Conservation (phyloP, 768 basidiomycete genomes). For the Ramaria rubella region DNA sequence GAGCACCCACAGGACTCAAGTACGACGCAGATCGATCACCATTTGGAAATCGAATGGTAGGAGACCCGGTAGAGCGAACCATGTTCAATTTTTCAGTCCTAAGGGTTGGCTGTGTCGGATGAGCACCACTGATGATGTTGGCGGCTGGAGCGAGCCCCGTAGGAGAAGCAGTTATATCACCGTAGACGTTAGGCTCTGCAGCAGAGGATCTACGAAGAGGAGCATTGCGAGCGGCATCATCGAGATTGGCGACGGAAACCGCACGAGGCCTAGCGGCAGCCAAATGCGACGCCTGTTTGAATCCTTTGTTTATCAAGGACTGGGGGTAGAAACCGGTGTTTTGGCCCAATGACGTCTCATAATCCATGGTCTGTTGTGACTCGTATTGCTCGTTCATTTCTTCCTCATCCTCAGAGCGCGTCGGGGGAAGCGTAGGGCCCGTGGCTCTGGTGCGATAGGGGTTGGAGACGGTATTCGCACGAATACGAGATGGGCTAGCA, state of each 20-base stretch:
- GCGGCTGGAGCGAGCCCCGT: conserved; percentile 30
- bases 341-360: conserved; percentile 7
- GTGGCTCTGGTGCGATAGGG: conserved; percentile 67
- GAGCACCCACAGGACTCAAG: conserved; percentile 53
- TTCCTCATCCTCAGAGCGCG: conserved; percentile 64
- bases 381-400: conserved; percentile 66
- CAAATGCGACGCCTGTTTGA: conserved; percentile 69
- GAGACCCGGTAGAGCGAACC: conserved; percentile 36
- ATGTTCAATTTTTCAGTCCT: conserved; percentile 52
- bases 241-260: conserved; percentile 82
- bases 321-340: conserved; percentile 4
- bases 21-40: conserved; percentile 53
- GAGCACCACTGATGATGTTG: conserved; percentile 8
- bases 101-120: conserved; percentile 35
- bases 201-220: conserved; percentile 60
- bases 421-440: conserved; percentile 54
- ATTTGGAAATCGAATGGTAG: conserved; percentile 66
- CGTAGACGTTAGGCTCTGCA: conserved; percentile 48
- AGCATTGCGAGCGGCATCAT: conserved; percentile 60
- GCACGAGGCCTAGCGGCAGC: conserved; percentile 59
- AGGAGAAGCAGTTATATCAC: conserved; percentile 35
- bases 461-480: conserved; percentile 89
- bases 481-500: conserved; percentile 69
- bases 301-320: conserved; percentile 50
- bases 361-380: conserved; percentile 21